phyloP scores from a whole-genome alignment of 441 rosid genomes.

The Corymbia calophylla region DNA sequence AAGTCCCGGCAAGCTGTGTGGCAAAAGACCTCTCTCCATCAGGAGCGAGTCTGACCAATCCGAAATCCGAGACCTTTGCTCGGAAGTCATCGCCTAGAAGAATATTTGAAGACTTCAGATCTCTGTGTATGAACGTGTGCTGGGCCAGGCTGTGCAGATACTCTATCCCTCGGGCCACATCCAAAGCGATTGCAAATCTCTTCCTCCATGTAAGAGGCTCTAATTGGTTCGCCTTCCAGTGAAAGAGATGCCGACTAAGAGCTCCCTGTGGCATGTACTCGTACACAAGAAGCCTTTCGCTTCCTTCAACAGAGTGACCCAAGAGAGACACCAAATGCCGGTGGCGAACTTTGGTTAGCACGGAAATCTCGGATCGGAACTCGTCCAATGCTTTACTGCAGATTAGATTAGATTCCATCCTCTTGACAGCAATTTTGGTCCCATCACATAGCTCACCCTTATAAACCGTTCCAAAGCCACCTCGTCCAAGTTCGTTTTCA shows the following conservation, averaged over 20 bases:
- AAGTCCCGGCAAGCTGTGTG: slow-evolving; percentile 43
- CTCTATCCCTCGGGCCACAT: slow-evolving; percentile 49
- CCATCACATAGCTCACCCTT: slow-evolving; percentile 43
- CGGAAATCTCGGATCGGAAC: slow-evolving; percentile 40
- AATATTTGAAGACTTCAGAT: slow-evolving; percentile 44
- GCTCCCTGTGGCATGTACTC: slow-evolving; percentile 46
- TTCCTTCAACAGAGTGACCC: slow-evolving; percentile 29
- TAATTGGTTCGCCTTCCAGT: slow-evolving; percentile 26
- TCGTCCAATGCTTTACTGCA: slow-evolving; percentile 29
- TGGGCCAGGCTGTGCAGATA: slow-evolving; percentile 38
- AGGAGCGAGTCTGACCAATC: slow-evolving; percentile 43
- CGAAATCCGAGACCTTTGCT: slow-evolving; percentile 47
- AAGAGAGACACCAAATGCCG: slow-evolving; percentile 40
- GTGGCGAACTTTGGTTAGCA: slow-evolving; percentile 40
- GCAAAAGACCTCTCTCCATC: slow-evolving; percentile 34
- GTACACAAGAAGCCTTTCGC: slow-evolving; percentile 42
- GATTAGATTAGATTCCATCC: slow-evolving; percentile 35
- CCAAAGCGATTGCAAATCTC: slow-evolving; percentile 37
- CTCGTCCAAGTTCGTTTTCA: slow-evolving; percentile 32
- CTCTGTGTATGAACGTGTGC: slow-evolving; percentile 43
- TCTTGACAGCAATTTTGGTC: slow-evolving; percentile 42
- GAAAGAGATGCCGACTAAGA: slow-evolving; percentile 37
- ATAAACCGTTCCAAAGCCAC: slow-evolving; percentile 46
- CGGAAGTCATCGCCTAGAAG: slow-evolving; percentile 31
- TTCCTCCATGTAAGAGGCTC: slow-evolving; percentile 36